Evolutionary conservation across 441 rosid genomes (phyloP), one percentile per base, ranked within the genome.

Genomic region (Populus tomentosa): DNA sequence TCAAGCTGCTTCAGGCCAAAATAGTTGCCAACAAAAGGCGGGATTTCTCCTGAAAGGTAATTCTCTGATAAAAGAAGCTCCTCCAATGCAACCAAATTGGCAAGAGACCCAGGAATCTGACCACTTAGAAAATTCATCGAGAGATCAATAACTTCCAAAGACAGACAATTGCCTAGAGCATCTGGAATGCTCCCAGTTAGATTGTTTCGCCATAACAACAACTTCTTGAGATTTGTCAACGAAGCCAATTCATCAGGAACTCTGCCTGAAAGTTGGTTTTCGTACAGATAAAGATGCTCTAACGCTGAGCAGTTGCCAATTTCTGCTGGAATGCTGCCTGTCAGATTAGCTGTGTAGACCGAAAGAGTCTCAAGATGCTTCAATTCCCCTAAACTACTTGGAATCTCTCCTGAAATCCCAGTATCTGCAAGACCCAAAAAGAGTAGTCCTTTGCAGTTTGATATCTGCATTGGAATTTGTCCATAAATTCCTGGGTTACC

Each of bases 361-460:
- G 92, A 89, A 62, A 91, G 86, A 14, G 90, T 90, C 80, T 76
- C 75, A 56, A 91, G 90, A 75, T 86, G 72, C 87, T 85, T 82
- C 80, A 91, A 78, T 71, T 90, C 83, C 40, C 96, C 94, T 64
- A 91, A 21, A 73, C 85, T 86, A 6, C 59, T 73, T 5, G 96
- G 96, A 61, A 91, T 81, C 75, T 79, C 74, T 53, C 96, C 94
- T 4, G 92, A 84, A 82, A 90, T 83, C 62, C 84, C 90, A 0
- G 96, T 90, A 67, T 91, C 96, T 10, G 96, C 90, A 21, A 91
- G 92, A n/a, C 96, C 96, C 69, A 91, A 80, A 77, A 79, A 82
- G 13, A 74, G 36, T 20, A 91, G 82, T 10, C 70, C 50, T 42
- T 73, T 83, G 83, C 96, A 91, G 85, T 83, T 87, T 21, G 91